Evolutionary conservation across 2,329 filamentous ascomycete species (phyloP), one percentile per base, ranked within the genome.

Genomic region (Xylariaceae sp.): DNA sequence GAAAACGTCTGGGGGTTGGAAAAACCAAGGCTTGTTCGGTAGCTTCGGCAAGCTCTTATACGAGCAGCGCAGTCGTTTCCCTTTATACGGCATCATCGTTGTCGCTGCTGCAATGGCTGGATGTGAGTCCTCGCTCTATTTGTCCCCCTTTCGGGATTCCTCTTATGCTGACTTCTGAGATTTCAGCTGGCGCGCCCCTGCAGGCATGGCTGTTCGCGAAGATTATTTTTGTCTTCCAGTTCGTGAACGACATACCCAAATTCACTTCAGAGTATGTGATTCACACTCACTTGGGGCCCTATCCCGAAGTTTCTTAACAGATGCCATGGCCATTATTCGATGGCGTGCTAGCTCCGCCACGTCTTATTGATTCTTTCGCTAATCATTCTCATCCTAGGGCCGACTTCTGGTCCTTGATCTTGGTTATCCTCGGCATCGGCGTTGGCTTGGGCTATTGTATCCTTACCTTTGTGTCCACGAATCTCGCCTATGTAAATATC

Each of bases 381-480:
- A 47, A 58, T 29, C 12, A 7, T 8, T 32, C 2, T 39, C 19
- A 3, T 47, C 2, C 9, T 47, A 60, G 58, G 37, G 76, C 76
- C 34, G 74, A 79, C 49, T 86, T 86, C 66, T 87, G 81, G 81
- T 77, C 82, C 0, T 73, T 84, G 56, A 87, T 87, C 80, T 88
- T 84, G 73, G 73, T 81, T 26, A 68, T 83, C 0, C 71, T 86
- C 31, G 84, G 83, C 1, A 72, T 79, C 3, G 76, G 70, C 7
- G 69, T 77, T 7, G 80, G 80, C 1, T 1, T 79, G 0, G 70
- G 75, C 12, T 86, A 86, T 66, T 80, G 81, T 59, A 55, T 73
- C 27, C 69, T 81, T 5, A 74, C 72, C 0, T 69, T 65, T 45
- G 65, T 72, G 3, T 70, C 80, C 1, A 80, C 73, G 1, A 70